Evolutionary conservation across 2,329 filamentous ascomycete genomes (phyloP).

Genomic region (Proliferodiscus dingleyae): DNA sequence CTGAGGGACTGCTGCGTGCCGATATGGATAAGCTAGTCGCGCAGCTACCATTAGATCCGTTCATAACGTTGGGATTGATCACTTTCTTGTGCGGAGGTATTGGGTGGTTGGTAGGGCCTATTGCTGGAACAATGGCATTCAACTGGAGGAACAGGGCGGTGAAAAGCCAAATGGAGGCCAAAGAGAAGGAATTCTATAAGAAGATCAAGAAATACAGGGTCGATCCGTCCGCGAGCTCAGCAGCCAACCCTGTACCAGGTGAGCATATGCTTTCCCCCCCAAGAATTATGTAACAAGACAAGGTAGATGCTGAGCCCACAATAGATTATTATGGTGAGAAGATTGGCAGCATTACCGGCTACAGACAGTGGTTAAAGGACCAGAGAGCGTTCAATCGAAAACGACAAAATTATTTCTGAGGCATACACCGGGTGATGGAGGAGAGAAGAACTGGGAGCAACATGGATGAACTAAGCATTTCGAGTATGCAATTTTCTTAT

Average conservation of each 20-base stretch:
- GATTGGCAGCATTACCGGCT: constrained; percentile 87
- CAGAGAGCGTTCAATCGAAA: constrained; percentile 96
- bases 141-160: constrained; percentile 67
- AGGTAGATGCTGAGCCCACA: no score
- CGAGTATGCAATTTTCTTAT: constrained; percentile 4
- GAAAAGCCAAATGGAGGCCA: constrained; percentile 71
- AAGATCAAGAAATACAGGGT: constrained; percentile 89
- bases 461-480: no score
- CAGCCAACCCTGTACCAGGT: constrained; percentile 70
- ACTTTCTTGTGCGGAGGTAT: constrained; percentile 71
- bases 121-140: constrained; percentile 75
- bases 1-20: constrained; percentile 62
- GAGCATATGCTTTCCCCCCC: constrained; percentile 8
- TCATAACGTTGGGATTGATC: constrained; percentile 77
- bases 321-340: constrained; percentile 96
- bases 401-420: constrained; percentile 28
- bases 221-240: constrained; percentile 82
- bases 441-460: neutral
- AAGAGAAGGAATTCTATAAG: constrained; percentile 91
- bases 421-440: constrained; percentile 20
- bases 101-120: constrained; percentile 85
- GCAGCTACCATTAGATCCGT: constrained; percentile 79
- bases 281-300: constrained; percentile 51
- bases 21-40: constrained; percentile 66
- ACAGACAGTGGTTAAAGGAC: constrained; percentile 94